A percentile compares a stretch with the other conserved stretches of the same genome.
phyloP scores from a whole-genome alignment of 1,284 basidiomycete species.

The Austroboletus novae-zelandiae region DNA sequence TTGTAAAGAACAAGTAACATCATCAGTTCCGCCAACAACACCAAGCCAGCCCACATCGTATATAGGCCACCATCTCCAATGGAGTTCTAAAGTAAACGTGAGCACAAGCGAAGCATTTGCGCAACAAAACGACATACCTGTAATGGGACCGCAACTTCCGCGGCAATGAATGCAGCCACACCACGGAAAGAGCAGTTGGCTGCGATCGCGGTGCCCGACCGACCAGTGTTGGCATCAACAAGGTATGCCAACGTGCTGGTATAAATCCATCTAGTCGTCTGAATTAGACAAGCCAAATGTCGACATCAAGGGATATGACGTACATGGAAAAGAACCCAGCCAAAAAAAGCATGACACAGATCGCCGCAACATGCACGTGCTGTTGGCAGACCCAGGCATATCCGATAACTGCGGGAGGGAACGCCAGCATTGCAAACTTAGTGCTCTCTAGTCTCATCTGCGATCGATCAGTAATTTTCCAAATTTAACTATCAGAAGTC shows the following conservation, averaged over 20 bases:
- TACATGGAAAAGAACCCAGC: constrained; percentile 72
- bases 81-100: constrained; percentile 34
- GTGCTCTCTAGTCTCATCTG: constrained; percentile 77
- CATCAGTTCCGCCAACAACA: constrained; percentile 41
- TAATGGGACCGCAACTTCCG: constrained; percentile 58
- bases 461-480: background rate
- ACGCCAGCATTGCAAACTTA: constrained; percentile 48
- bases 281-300: background rate
- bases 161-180: constrained; percentile 63
- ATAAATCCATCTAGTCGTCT: constrained; percentile 57
- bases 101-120: background rate
- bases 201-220: constrained; percentile 70
- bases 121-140: constrained; percentile 10
- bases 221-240: constrained; percentile 75
- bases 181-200: constrained; percentile 72
- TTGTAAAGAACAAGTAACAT: constrained; percentile 44
- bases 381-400: constrained; percentile 79
- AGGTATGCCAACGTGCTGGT: constrained; percentile 72
- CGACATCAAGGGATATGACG: constrained; percentile 21
- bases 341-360: constrained; percentile 64
- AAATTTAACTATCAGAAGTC: background rate
- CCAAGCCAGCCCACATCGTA: constrained; percentile 54
- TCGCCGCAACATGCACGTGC: constrained; percentile 60
- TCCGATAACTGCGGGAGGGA: constrained; percentile 60
- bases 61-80: constrained; percentile 68